Conservation (phyloP, 2,329 filamentous ascomycete species). For the Dactylonectria macrodidyma region DNA sequence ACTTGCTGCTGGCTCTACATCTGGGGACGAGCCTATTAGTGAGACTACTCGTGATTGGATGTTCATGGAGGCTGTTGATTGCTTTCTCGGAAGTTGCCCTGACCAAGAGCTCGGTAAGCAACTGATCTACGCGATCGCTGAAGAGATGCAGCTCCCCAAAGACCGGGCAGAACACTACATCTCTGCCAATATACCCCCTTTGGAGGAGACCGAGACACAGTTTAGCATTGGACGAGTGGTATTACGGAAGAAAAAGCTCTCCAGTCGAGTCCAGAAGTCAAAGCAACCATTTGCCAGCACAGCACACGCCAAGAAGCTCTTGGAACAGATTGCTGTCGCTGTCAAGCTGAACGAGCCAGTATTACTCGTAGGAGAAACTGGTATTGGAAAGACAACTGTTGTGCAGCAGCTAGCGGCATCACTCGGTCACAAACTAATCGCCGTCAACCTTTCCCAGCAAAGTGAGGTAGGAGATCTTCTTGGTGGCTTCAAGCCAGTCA, state of each 20-base stretch:
- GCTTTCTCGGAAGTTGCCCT: slow-evolving; percentile 87
- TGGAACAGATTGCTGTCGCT: slow-evolving; percentile 90
- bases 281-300: slow-evolving; percentile 88
- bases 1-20: slow-evolving; percentile 71
- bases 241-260: slow-evolving; percentile 70
- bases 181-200: slow-evolving; percentile 77
- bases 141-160: slow-evolving; percentile 88
- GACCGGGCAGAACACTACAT: slow-evolving; percentile 87
- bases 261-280: slow-evolving; percentile 65
- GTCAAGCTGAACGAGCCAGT: slow-evolving; percentile 90
- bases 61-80: slow-evolving; percentile 94
- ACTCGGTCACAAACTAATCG: slow-evolving; percentile 88
- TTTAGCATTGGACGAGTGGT: slow-evolving; percentile 77
- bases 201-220: slow-evolving; percentile 72
- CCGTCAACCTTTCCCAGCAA: slow-evolving; percentile 97
- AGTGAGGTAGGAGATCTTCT: slow-evolving; percentile 97
- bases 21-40: slow-evolving; percentile 78
- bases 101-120: slow-evolving; percentile 72
- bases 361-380: slow-evolving; percentile 96
- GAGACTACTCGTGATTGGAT: slow-evolving; percentile 84
- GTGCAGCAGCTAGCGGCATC: slow-evolving; percentile 92
- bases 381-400: slow-evolving; percentile 97
- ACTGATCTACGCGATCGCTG: slow-evolving; percentile 80
- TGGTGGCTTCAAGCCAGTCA: slow-evolving; percentile 97
- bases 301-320: slow-evolving; percentile 83